Conservation (phyloP, 345 rosid genomes). For the Moringa oleifera region DNA sequence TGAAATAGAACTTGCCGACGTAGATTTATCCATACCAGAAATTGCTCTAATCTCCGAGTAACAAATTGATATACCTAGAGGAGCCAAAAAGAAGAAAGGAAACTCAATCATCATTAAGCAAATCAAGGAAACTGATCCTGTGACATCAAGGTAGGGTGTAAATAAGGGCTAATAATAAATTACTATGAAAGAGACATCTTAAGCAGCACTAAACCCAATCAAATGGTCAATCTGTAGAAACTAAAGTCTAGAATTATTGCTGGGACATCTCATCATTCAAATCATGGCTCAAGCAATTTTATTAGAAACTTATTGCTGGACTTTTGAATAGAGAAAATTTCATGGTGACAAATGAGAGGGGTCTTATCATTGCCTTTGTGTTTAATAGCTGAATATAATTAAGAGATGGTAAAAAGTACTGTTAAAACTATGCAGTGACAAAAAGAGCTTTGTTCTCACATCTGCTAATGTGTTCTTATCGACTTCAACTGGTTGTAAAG, state of each 20-base stretch:
- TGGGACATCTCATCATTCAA: neutral
- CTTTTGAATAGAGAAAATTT: neutral
- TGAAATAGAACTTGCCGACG: neutral
- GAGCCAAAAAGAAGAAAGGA: neutral
- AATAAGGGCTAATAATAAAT: too few species aligned
- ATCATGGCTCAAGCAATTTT: neutral
- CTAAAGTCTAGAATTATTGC: neutral
- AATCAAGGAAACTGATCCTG: neutral
- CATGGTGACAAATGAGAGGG: neutral
- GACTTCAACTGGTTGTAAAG: slow-evolving; percentile 63
- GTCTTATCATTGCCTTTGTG: neutral
- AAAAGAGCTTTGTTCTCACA: slow-evolving; percentile 42
- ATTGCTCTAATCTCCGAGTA: slow-evolving; percentile 86
- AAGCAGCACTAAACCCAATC: neutral
- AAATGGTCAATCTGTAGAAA: neutral
- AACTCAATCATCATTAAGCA: slow-evolving; percentile 3
- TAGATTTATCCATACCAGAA: slow-evolving; percentile 55
- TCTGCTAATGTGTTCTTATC: slow-evolving; percentile 52
- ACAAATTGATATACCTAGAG: slow-evolving; percentile 72
- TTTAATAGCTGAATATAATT: neutral
- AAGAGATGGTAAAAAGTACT: too few species aligned
- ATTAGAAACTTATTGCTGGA: neutral
- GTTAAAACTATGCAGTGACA: too few species aligned
- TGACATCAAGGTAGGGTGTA: too few species aligned
- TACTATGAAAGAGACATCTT: neutral